Evolutionary conservation across 306 rosid species (phyloP).

Genomic region (Trifolium subterraneum): DNA sequence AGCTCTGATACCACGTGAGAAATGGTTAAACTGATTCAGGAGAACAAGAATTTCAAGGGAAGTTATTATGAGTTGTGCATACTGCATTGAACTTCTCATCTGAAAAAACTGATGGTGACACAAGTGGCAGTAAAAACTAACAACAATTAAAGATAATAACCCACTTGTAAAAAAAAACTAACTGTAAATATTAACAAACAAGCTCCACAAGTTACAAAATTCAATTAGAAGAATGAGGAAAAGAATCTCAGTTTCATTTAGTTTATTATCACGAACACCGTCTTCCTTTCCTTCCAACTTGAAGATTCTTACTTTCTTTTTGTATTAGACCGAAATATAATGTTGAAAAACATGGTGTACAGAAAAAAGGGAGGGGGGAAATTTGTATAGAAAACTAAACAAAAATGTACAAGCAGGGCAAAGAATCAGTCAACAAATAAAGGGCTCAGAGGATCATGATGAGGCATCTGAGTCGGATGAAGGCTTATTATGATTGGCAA

Average conservation of each 20-base stretch:
- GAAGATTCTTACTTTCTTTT: slow-evolving; percentile 31
- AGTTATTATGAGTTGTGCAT: neutral
- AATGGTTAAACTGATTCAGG: neutral
- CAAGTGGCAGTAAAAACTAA: too few species aligned
- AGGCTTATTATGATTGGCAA: slow-evolving; percentile 63
- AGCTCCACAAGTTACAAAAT: slow-evolving; percentile 25
- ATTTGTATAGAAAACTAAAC: slow-evolving; percentile 33
- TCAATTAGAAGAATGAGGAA: slow-evolving; percentile 45
- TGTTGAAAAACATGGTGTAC: slow-evolving; percentile 34
- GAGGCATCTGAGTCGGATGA: slow-evolving; percentile 60
- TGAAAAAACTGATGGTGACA: neutral
- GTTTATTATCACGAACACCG: neutral
- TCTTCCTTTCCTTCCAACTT: slow-evolving; percentile 22
- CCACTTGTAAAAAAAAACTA: neutral
- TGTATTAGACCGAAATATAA: slow-evolving; percentile 34
- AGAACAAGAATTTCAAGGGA: neutral
- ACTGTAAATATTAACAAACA: slow-evolving; percentile 11
- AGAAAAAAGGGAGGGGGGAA: slow-evolving; percentile 14
- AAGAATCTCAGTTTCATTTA: slow-evolving; percentile 10
- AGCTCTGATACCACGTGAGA: neutral
- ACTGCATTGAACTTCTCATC: neutral
- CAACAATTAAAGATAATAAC: too few species aligned
- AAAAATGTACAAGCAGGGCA: slow-evolving; percentile 37
- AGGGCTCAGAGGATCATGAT: slow-evolving; percentile 40
- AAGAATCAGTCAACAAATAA: slow-evolving; percentile 43